A percentile compares a stretch with the other conserved stretches of the same genome.
Evolutionary conservation across 805 yeast species (phyloP).

Genomic region (Schizosaccharomyces lindneri): DNA sequence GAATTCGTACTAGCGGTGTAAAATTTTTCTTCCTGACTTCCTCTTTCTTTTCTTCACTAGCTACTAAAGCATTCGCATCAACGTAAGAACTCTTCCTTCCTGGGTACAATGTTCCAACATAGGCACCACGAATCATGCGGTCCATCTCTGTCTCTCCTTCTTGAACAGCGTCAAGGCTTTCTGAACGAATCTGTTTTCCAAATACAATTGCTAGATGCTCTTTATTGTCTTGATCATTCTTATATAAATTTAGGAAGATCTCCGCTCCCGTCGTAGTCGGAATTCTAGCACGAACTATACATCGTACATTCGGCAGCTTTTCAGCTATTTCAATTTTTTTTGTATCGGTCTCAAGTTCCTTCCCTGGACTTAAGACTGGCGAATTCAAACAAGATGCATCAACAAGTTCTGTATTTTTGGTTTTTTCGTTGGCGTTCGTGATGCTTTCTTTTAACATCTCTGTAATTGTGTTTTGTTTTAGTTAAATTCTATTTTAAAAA

Average conservation of each 20-base stretch:
- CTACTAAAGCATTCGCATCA: conserved; percentile 6
- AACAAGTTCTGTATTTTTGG: background rate
- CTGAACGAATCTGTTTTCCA: conserved; percentile 72
- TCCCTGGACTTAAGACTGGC: background rate
- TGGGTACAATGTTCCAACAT: conserved; percentile 69
- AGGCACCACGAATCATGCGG: conserved; percentile 96
- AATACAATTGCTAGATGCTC: conserved; percentile 94
- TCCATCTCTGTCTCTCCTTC: conserved; percentile 64
- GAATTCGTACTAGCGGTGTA: conserved; percentile 50
- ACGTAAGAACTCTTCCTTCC: conserved; percentile 38
- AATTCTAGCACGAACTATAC: conserved; percentile 83
- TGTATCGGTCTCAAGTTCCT: background rate
- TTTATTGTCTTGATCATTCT: conserved; percentile 64
- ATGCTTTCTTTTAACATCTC: too few relatives aligned
- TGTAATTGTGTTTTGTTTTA: too few relatives aligned
- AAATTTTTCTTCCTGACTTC: conserved; percentile 2
- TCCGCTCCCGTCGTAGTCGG: conserved; percentile 93
- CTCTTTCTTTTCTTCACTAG: background rate
- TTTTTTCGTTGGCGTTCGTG: too few relatives aligned
- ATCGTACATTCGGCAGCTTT: conserved; percentile 46
- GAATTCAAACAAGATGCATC: background rate
- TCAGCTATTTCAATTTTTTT: background rate
- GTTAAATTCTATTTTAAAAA: too few relatives aligned
- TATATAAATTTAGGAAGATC: conserved; percentile 69
- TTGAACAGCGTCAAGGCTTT: conserved; percentile 36